Evolutionary conservation across 305 asterid genomes (phyloP), one percentile per base, ranked within the genome.

Genomic region (Striga hermonthica): DNA sequence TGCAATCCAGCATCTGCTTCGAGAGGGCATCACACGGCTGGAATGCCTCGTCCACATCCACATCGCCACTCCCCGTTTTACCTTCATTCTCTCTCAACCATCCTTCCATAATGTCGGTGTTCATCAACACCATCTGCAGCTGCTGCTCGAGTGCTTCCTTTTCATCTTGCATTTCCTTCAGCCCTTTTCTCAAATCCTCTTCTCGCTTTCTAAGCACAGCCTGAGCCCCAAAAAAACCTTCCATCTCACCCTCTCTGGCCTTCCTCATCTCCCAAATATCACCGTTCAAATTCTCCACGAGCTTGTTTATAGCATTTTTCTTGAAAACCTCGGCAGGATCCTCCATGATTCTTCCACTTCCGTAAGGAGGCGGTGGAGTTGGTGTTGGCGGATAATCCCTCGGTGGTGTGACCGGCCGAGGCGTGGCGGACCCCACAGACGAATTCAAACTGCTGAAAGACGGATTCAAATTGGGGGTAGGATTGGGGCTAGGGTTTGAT

Each of bases 81-180:
- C 67, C 84, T 56, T 87, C 89, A 14, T 92, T 92, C 31, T 92
- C 98, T 71, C 83, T 82, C 66, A 87, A 44, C 96, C 97, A 92
- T 31, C 79, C 91, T 37, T 87, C 95, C 74, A 86, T 57, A 4
- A 92, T 68, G 66, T 90, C 95, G 0, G 82, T 38, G 47, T 90
- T 92, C 95, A 84, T 92, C 85, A 86, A 68, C 49, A 86, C 79
- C 83, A 87, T 83, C 78, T 92, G 98, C 22, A 92, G 74, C 71
- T 92, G 95, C 80, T 90, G 97, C 82, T 92, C 97, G 72, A 92
- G 71, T 34, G 84, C 96, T 72, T 90, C 98, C 78, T 82, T 92
- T 70, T 92, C 98, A 13, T 90, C 91, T 74, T 63, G 81, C 98
- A 92, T 87, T 64, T 87, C 98, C 80, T 82, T 90, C 72, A 90